These are phyloP conservation scores for Fusarium nodosum DNA, from an alignment of 2,329 filamentous ascomycete species.

Conservation along the genomic window DNA sequence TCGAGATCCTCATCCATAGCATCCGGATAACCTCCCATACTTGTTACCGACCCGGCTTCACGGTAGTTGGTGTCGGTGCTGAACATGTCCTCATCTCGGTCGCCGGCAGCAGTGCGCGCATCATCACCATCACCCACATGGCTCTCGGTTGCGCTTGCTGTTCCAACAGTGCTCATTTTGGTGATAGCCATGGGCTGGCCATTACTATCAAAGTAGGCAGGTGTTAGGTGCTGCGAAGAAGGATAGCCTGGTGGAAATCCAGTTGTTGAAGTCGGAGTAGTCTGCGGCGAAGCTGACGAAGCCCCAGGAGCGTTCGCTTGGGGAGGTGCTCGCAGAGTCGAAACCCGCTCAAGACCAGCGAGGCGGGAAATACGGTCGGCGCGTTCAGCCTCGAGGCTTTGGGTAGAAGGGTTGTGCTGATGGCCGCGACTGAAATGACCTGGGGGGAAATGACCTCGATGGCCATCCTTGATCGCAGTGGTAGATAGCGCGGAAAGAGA, in stretches of 20 bases:
- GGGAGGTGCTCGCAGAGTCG: conserved; percentile 74
- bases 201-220: conserved; percentile 85
- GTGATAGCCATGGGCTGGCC: conserved; percentile 76
- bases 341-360: conserved; percentile 89
- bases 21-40: conserved; percentile 60
- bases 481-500: conserved; percentile 93
- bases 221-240: conserved; percentile 60
- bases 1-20: conserved; percentile 69
- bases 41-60: conserved; percentile 71
- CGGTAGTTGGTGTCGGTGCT: conserved; percentile 75
- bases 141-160: conserved; percentile 87
- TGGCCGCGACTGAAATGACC: conserved; percentile 67
- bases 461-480: conserved; percentile 95
- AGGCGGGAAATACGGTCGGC: conserved; percentile 95
- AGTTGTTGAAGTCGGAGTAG: conserved; percentile 63
- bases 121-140: conserved; percentile 70
- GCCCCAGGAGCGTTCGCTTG: conserved; percentile 51
- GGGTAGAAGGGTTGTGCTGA: conserved; percentile 71
- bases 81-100: conserved; percentile 75
- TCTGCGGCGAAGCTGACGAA: conserved; percentile 63
- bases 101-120: conserved; percentile 66
- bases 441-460: conserved; percentile 82
- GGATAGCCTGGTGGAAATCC: conserved; percentile 60
- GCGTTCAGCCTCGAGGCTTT: conserved; percentile 89
- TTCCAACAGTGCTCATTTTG: conserved; percentile 91